A percentile compares a stretch with the other conserved stretches of the same genome.
Evolutionary conservation across 805 yeast species (phyloP).

Genomic region (Kuraishia capsulata): DNA sequence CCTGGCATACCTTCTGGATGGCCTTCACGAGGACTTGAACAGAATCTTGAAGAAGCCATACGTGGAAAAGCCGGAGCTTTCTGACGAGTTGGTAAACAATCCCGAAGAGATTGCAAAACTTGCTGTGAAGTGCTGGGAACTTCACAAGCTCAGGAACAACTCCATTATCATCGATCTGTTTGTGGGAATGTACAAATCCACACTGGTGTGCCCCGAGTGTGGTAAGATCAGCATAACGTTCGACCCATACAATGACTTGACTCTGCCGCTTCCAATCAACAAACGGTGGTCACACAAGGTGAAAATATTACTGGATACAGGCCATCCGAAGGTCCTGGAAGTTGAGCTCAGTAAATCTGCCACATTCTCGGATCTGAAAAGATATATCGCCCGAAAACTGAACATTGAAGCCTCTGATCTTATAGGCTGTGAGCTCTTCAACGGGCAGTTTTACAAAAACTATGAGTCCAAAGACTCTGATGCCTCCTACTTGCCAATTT

Average conservation of each 20-base stretch:
- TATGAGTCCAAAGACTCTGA: constrained; percentile 48
- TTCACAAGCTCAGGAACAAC: constrained; percentile 73
- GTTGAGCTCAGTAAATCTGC: constrained; percentile 66
- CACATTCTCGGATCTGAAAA: constrained; percentile 52
- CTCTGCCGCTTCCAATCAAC: constrained; percentile 78
- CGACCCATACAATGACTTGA: constrained; percentile 88
- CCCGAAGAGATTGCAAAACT: constrained; percentile 43
- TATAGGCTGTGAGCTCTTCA: constrained; percentile 55
- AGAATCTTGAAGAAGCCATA: constrained; percentile 76
- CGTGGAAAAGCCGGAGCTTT: constrained; percentile 77
- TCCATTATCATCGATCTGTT: constrained; percentile 80
- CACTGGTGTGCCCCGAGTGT: constrained; percentile 83
- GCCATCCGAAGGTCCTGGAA: constrained; percentile 44
- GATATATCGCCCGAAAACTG: constrained; percentile 45
- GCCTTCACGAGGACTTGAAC: constrained; percentile 87
- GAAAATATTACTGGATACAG: constrained; percentile 49
- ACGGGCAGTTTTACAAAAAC: constrained; percentile 57
- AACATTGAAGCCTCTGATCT: constrained; percentile 26
- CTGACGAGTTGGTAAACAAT: constrained; percentile 51
- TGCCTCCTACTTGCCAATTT: constrained; percentile 53
- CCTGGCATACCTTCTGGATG: constrained; percentile 78
- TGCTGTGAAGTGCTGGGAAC: constrained; percentile 73
- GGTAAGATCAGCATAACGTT: constrained; percentile 74
- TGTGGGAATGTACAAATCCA: constrained; percentile 86
- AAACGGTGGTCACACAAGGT: constrained; percentile 64